Percentiles rank a stretch among this genome's conserved stretches.
These are phyloP conservation scores for Dalbergia cochinchinensis DNA, from an alignment of 306 rosid genomes.

Conservation along the genomic window DNA sequence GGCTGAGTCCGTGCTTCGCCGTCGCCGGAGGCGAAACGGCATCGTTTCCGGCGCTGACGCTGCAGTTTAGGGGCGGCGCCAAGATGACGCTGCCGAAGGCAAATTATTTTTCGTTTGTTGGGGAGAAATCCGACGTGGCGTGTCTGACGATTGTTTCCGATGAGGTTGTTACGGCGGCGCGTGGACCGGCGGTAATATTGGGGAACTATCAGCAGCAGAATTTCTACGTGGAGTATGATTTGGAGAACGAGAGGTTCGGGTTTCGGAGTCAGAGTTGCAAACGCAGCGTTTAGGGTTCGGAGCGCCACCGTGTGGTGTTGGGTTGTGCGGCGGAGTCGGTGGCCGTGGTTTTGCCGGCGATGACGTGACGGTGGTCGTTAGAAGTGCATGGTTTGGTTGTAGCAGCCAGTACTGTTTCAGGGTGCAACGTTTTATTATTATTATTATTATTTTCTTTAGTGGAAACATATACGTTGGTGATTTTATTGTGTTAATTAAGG, in stretches of 20 bases:
- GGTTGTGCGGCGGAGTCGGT: background rate
- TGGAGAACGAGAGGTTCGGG: slow-evolving; percentile 65
- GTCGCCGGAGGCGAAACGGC: slow-evolving; percentile 31
- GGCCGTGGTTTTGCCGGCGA: background rate
- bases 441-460: too few relatives aligned
- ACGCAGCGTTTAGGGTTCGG: background rate
- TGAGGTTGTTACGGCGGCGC: background rate
- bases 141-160: slow-evolving; percentile 75
- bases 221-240: slow-evolving; percentile 69
- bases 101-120: slow-evolving; percentile 65
- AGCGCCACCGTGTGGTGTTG: background rate
- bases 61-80: slow-evolving; percentile 81
- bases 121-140: slow-evolving; percentile 48
- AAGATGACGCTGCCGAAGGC: slow-evolving; percentile 58
- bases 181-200: slow-evolving; percentile 73
- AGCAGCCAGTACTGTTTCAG: background rate
- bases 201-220: slow-evolving; percentile 80
- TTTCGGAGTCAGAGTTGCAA: slow-evolving; percentile 59
- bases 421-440: background rate
- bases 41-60: slow-evolving; percentile 60
- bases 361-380: background rate
- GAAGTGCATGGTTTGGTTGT: background rate
- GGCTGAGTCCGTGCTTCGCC: slow-evolving; percentile 69
- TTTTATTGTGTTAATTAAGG: background rate
- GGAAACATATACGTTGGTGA: background rate